Conservation (phyloP, 495 filamentous ascomycete species). For the Thermothielavioides terrestris region DNA sequence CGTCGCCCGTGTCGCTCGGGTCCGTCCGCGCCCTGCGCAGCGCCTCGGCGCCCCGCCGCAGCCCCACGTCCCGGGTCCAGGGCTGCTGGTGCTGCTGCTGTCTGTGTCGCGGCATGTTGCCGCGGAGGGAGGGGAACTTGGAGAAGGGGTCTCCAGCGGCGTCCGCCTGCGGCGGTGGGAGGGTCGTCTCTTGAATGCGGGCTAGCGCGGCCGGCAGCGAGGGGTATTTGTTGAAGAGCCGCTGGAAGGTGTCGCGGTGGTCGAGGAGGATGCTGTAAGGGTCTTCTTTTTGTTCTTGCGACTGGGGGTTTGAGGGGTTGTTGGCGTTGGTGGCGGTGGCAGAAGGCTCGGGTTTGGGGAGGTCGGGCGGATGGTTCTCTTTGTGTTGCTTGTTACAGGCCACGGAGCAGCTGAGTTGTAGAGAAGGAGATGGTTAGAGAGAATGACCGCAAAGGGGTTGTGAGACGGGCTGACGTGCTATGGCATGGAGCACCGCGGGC, state of each 20-base stretch:
- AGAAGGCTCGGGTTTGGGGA: conserved; percentile 3
- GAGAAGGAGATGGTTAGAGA: not conserved
- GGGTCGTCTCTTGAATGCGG: conserved; percentile 45
- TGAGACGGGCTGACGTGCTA: conserved; percentile 40
- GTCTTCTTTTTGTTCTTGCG: conserved; percentile 12
- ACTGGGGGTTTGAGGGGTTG: not conserved
- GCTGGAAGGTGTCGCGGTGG: conserved; percentile 37
- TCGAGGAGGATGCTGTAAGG: conserved; percentile 34
- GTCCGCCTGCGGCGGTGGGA: conserved; percentile 25
- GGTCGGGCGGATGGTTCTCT: conserved; percentile 29
- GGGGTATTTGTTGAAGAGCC: conserved; percentile 46
- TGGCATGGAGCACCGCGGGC: conserved; percentile 51
- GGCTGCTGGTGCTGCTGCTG: conserved; percentile 4
- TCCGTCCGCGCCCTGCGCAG: conserved; percentile 27
- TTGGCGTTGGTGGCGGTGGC: not conserved
- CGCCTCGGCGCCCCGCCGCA: conserved; percentile 30
- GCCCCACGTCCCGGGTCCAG: conserved; percentile 35
- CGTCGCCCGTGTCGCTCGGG: conserved; percentile 33
- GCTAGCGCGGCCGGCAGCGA: conserved; percentile 40
- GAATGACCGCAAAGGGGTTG: not conserved
- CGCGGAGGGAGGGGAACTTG: not conserved
- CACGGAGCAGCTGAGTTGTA: conserved; percentile 53
- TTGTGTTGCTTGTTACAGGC: conserved; percentile 59
- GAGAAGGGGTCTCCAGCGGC: not conserved
- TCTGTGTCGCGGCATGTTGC: not conserved